Percentiles rank a stretch among this genome's conserved stretches.
These are phyloP conservation scores for Protomyces pachydermus DNA, from an alignment of 1,139 yeast genomes.

Conservation along the genomic window DNA sequence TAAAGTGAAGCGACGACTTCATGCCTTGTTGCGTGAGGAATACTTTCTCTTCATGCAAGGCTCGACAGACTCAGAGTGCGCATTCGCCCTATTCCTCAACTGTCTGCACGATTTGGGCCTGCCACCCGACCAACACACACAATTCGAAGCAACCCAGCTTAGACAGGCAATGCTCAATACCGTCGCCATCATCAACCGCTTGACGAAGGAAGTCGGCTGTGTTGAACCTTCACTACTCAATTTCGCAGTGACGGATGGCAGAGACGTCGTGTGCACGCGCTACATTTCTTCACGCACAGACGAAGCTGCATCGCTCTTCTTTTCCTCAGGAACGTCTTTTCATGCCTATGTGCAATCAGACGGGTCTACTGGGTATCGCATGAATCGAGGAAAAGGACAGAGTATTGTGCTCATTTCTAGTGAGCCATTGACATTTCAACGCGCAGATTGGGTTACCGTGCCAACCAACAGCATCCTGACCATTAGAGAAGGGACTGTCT, in stretches of 20 bases:
- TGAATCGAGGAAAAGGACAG: slow-evolving; percentile 91
- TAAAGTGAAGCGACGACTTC: slow-evolving; percentile 64
- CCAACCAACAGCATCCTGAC: slow-evolving; percentile 89
- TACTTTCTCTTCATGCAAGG: slow-evolving; percentile 82
- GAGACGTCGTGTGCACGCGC: slow-evolving; percentile 78
- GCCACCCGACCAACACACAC: slow-evolving; percentile 51
- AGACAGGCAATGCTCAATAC: slow-evolving; percentile 68
- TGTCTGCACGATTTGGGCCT: slow-evolving; percentile 68
- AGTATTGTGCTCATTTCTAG: slow-evolving; percentile 95
- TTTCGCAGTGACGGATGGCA: slow-evolving; percentile 93
- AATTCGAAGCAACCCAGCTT: slow-evolving; percentile 55
- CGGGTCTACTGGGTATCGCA: slow-evolving; percentile 56
- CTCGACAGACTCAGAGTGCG: slow-evolving; percentile 91
- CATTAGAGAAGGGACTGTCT: slow-evolving; percentile 74
- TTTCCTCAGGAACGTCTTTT: slow-evolving; percentile 78
- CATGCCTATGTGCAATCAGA: slow-evolving; percentile 80
- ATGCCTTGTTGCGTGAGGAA: slow-evolving; percentile 69
- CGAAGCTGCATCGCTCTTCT: slow-evolving; percentile 93
- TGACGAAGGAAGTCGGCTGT: slow-evolving; percentile 52
- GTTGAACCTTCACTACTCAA: slow-evolving; percentile 81
- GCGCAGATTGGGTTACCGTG: slow-evolving; percentile 96
- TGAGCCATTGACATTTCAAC: slow-evolving; percentile 91
- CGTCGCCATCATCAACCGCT: slow-evolving; percentile 64
- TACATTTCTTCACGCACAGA: slow-evolving; percentile 84
- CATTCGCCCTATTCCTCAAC: slow-evolving; percentile 82